These are phyloP conservation scores for Coniochaeta sp. DNA, from an alignment of 2,329 filamentous ascomycete genomes.

Conservation along the genomic window DNA sequence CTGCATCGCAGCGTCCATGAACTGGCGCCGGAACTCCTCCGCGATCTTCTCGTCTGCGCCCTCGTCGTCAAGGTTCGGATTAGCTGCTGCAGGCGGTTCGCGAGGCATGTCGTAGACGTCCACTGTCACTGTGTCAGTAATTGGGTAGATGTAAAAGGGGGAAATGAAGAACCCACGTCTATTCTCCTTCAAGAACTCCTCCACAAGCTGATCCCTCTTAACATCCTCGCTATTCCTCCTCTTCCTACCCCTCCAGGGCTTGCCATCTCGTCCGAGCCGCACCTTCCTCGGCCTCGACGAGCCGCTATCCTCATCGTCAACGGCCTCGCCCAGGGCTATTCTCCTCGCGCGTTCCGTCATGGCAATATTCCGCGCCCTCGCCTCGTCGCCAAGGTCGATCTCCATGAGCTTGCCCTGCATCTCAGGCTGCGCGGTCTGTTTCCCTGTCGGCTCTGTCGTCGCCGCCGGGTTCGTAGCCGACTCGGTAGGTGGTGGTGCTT, in stretches of 20 bases:
- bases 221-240: constrained; percentile 60
- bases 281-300: constrained; percentile 32
- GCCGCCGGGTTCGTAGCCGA: not conserved
- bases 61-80: constrained; percentile 36
- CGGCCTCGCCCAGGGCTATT: constrained; percentile 36
- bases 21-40: constrained; percentile 70
- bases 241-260: constrained; percentile 46
- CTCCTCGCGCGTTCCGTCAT: constrained; percentile 50
- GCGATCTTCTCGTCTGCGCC: constrained; percentile 75
- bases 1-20: constrained; percentile 62
- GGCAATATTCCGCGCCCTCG: constrained; percentile 45
- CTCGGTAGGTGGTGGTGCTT: not conserved
- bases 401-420: constrained; percentile 63
- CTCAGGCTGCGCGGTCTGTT: constrained; percentile 34
- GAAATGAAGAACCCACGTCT: constrained; percentile 41
- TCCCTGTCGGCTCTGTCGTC: constrained; percentile 1
- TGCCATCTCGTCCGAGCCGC: constrained; percentile 47
- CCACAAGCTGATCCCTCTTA: constrained; percentile 62
- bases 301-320: constrained; percentile 22
- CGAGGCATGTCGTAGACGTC: constrained; percentile 56
- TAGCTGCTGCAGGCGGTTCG: constrained; percentile 16
- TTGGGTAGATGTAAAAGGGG: not conserved
- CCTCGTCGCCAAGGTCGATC: constrained; percentile 60
- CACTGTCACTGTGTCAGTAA: constrained; percentile 34
- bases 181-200: constrained; percentile 63